These are phyloP conservation scores for Kwoniella mangroviensis DNA, from an alignment of 768 basidiomycete species.

Conservation along the genomic window DNA sequence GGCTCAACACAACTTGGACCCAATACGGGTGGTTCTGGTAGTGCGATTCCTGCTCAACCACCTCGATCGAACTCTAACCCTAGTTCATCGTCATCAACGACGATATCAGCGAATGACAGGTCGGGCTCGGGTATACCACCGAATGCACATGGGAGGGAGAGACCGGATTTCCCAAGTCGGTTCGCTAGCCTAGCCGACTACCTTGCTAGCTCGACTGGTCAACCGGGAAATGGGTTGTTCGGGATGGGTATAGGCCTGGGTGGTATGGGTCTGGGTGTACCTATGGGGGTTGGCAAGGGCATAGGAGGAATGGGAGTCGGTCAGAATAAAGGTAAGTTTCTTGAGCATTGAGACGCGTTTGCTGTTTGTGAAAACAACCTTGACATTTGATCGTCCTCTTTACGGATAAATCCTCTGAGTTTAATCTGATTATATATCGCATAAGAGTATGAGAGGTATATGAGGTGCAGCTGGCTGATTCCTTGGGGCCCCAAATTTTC, in stretches of 20 bases:
- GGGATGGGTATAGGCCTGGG: conserved; percentile 26
- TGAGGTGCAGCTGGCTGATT: too few species aligned
- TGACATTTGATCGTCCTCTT: neutral
- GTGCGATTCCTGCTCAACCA: neutral
- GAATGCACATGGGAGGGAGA: neutral
- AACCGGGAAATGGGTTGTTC: conserved; percentile 20
- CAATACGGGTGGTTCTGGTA: neutral
- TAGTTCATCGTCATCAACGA: neutral
- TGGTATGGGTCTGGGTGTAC: conserved; percentile 21
- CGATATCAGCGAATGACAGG: neutral
- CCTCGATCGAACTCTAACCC: conserved; percentile 11
- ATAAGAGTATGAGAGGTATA: too few species aligned
- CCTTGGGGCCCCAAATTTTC: too few species aligned
- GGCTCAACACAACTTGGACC: neutral
- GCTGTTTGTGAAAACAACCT: neutral
- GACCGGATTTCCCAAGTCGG: conserved; percentile 10
- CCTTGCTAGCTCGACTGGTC: conserved; percentile 14
- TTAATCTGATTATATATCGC: neutral
- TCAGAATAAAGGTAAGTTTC: conserved; percentile 2
- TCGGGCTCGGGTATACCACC: neutral
- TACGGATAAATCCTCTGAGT: too few species aligned
- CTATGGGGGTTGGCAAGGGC: conserved; percentile 15
- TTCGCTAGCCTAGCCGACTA: conserved; percentile 37
- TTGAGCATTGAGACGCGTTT: neutral
- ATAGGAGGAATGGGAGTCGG: neutral